phyloP scores from a whole-genome alignment of 371 early-diverging fungal species.

The Apophysomyces ossiformis region DNA sequence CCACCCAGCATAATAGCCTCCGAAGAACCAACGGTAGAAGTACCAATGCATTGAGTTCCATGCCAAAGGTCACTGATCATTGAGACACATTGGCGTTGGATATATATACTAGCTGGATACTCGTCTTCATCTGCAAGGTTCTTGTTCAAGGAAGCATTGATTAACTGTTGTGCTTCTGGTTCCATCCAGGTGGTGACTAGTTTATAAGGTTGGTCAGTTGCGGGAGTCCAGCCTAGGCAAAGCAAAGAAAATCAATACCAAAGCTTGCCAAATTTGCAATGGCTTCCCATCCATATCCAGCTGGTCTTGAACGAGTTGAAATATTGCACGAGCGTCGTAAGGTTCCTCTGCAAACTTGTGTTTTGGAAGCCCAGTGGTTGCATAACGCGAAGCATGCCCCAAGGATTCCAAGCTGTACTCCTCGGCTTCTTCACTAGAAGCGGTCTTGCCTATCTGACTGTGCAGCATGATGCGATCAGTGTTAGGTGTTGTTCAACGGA shows the following conservation, averaged over 20 bases:
- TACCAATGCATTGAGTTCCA: conserved; percentile 51
- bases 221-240: too few species aligned
- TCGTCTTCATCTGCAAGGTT: conserved; percentile 69
- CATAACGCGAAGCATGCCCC: conserved; percentile 58
- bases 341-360: conserved; percentile 45
- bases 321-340: conserved; percentile 52
- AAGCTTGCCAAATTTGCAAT: conserved; percentile 62
- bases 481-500: too few species aligned
- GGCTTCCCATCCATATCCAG: conserved; percentile 68
- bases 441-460: background rate
- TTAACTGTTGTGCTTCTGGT: conserved; percentile 69
- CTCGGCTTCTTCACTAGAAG: conserved; percentile 5
- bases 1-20: conserved; percentile 77
- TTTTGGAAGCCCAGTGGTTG: conserved; percentile 51
- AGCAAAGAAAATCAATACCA: too few species aligned
- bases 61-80: conserved; percentile 67
- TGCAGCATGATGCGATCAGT: background rate
- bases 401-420: conserved; percentile 30
- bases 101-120: conserved; percentile 53
- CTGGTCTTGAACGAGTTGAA: conserved; percentile 67
- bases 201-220: background rate
- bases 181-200: conserved; percentile 69
- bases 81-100: conserved; percentile 65
- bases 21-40: conserved; percentile 71
- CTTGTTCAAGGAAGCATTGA: conserved; percentile 63